Evolutionary conservation across 768 basidiomycete species (phyloP).

Genomic region (Hygrophorus russula): DNA sequence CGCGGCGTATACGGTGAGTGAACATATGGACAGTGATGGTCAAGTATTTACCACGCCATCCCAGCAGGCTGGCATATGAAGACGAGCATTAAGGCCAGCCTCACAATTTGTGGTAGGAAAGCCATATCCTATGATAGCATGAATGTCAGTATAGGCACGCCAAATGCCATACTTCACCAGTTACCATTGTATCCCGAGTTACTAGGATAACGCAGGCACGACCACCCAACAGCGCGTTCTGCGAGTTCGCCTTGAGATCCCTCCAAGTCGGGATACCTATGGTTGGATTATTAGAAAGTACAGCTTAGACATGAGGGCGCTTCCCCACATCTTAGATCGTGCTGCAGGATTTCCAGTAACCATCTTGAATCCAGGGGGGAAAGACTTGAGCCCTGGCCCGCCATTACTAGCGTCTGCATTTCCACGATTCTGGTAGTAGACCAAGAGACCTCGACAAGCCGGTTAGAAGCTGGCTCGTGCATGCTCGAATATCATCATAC

Average conservation of each 20-base stretch:
- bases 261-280: constrained; percentile 17
- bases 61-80: constrained; percentile 32
- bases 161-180: not conserved
- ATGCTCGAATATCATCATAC: constrained; percentile 8
- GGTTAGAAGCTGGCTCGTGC: not conserved
- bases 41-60: constrained; percentile 22
- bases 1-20: not conserved
- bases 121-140: constrained; percentile 16
- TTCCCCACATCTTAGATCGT: constrained; percentile 22
- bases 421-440: constrained; percentile 33
- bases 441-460: constrained; percentile 19
- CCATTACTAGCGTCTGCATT: constrained; percentile 25
- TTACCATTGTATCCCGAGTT: constrained; percentile 18
- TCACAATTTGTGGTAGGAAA: constrained; percentile 34
- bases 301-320: not conserved
- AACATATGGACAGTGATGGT: too few species aligned
- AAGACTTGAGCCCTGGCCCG: constrained; percentile 28
- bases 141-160: not conserved
- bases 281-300: not conserved
- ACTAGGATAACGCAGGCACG: constrained; percentile 28
- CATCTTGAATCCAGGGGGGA: constrained; percentile 32
- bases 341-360: constrained; percentile 27
- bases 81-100: constrained; percentile 25
- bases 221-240: constrained; percentile 28
- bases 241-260: constrained; percentile 29